Evolutionary conservation across 1,139 yeast species (phyloP), one percentile per base, ranked within the genome.

Genomic region (Hemisphaericaspora xylofermentans): DNA sequence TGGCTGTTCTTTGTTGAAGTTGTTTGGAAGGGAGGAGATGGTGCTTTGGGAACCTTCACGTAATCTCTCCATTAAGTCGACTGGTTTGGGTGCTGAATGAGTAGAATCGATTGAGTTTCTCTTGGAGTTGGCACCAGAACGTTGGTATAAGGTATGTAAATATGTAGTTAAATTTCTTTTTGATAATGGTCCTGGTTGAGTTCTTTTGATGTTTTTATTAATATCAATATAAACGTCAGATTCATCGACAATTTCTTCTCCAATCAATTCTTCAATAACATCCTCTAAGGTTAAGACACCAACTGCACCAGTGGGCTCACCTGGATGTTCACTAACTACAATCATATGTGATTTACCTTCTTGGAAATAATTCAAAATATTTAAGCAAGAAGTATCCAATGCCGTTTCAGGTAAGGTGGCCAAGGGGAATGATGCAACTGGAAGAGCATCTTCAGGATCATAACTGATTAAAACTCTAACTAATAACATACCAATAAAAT

Each of bases 281-380:
- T 93, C 98, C 63, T 93, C 98, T 47, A 93, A 71, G 1, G 98
- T 93, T 38, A 93, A 70, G 6, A 93, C 96, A 47, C 98, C 98
- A 29, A 85, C 61, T 0, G 96, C 95, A 18, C 98, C 98, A 26
- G 74, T 65, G 3, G 94, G 82, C 48, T 80, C 89, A 39, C 98
- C 98, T 0, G 98, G 98, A 38, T 74, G 71, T 46, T 82, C 84
- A 51, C 94, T 82, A 10, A 93, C 96, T 33, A 91, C 84, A 53
- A 94, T 93, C 98, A 93, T 93, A 63, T 93, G 98, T 2, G 96
- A 84, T 62, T 89, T 91, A 46, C 98, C 98, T 62, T 91, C 98
- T 65, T 93, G 98, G 74, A 93, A 93, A 63, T 91, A 93, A 63
- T 93, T 93, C 56, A 93, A 74, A 50, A 93, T 91, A 63, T 93